Conservation (phyloP, 2,329 filamentous ascomycete genomes). For the Neofusicoccum kwambonambiense region DNA sequence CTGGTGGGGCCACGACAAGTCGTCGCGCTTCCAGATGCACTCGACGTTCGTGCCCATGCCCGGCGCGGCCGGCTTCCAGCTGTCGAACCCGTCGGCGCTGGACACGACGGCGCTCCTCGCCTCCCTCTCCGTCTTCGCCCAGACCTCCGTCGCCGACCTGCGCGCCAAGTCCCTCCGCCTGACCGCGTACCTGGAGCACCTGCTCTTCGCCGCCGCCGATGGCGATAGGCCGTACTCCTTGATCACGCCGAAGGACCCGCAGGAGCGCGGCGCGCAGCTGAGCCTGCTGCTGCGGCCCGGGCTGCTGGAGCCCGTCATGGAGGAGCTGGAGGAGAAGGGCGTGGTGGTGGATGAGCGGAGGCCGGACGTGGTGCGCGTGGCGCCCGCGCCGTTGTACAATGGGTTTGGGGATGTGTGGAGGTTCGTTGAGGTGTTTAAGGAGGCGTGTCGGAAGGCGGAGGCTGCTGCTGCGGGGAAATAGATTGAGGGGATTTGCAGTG, state of each 20-base stretch:
- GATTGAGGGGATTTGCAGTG: background rate
- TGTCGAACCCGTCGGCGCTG: conserved; percentile 80
- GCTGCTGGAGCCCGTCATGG: conserved; percentile 66
- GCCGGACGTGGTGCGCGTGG: conserved; percentile 80
- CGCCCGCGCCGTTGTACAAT: conserved; percentile 83
- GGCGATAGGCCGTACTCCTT: conserved; percentile 44
- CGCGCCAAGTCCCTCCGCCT: conserved; percentile 69
- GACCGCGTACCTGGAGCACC: conserved; percentile 73
- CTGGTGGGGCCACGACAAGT: conserved; percentile 85
- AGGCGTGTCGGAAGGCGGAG: conserved; percentile 12
- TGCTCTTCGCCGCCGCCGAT: conserved; percentile 47
- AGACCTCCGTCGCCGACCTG: conserved; percentile 67
- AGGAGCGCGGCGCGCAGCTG: conserved; percentile 73
- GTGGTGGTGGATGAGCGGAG: conserved; percentile 81
- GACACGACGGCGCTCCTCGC: conserved; percentile 74
- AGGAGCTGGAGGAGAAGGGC: conserved; percentile 63
- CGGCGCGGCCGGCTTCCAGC: conserved; percentile 77
- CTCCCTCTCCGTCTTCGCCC: conserved; percentile 70
- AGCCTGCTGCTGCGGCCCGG: conserved; percentile 69
- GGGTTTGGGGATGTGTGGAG: conserved; percentile 69
- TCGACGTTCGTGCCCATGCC: conserved; percentile 74
- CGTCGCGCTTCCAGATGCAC: conserved; percentile 77
- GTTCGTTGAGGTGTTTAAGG: conserved; percentile 42
- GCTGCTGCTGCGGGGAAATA: background rate
- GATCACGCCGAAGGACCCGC: conserved; percentile 68